Conservation (phyloP, 306 rosid genomes). For the Vigna reflexopilosa region DNA sequence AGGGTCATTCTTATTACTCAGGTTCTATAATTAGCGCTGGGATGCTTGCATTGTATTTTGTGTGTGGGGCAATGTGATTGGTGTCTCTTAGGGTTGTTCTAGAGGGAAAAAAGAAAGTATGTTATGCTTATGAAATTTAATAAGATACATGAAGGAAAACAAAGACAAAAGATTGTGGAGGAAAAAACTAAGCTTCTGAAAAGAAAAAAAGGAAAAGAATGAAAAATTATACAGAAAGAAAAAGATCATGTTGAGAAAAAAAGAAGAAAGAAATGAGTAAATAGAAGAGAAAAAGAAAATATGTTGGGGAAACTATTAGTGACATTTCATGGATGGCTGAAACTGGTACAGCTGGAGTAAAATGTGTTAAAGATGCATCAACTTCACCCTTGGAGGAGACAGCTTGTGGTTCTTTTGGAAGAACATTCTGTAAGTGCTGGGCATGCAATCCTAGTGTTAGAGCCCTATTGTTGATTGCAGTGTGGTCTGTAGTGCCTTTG, state of each 20-base stretch:
- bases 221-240: conserved; percentile 40
- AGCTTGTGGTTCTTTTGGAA: conserved; percentile 53
- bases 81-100: conserved; percentile 54
- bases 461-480: conserved; percentile 65
- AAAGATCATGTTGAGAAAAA: conserved; percentile 41
- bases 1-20: conserved; percentile 72
- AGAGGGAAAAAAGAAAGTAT: conserved; percentile 41
- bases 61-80: conserved; percentile 59
- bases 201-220: conserved; percentile 41
- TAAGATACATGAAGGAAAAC: conserved; percentile 29
- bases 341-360: conserved; percentile 56
- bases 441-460: conserved; percentile 63
- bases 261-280: conserved; percentile 34
- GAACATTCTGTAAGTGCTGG: conserved; percentile 56
- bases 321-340: conserved; percentile 52
- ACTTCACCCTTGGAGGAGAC: conserved; percentile 59
- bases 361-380: conserved; percentile 62
- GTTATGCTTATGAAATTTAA: conserved; percentile 45
- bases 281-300: conserved; percentile 22
- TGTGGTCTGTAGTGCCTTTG: conserved; percentile 64
- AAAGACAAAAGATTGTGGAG: conserved; percentile 44
- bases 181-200: conserved; percentile 44
- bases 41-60: conserved; percentile 64
- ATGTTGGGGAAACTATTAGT: conserved; percentile 49
- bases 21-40: conserved; percentile 70